Evolutionary conservation across 2,329 filamentous ascomycete genomes (phyloP).

Genomic region (Trichophyton mentagrophytes): DNA sequence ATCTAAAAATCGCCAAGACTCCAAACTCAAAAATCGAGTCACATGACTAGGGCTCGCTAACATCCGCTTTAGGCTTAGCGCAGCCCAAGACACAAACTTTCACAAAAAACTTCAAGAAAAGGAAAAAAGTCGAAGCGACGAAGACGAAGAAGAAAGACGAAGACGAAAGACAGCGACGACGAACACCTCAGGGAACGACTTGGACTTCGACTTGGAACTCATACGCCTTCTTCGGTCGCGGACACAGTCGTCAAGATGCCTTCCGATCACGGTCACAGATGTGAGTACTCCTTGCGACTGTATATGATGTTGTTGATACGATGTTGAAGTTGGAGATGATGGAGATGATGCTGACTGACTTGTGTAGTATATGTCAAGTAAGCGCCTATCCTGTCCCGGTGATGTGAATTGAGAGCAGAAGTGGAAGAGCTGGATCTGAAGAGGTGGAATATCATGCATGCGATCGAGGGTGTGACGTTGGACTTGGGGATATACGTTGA

Average conservation of each 20-base stretch:
- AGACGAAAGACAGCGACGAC: conserved; percentile 5
- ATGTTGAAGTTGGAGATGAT: too few species aligned
- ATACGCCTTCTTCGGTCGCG: background rate
- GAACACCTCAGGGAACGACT: background rate
- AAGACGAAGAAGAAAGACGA: background rate
- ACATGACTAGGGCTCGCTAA: conserved; percentile 12
- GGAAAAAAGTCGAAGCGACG: background rate
- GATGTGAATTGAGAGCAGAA: background rate
- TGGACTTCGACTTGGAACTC: background rate
- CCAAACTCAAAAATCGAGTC: background rate
- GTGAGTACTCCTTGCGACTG: conserved; percentile 43
- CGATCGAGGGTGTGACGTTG: background rate
- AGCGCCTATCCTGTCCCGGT: conserved; percentile 36
- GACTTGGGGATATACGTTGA: too few species aligned
- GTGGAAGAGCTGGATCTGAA: background rate
- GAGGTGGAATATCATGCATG: background rate
- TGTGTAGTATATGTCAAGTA: conserved; percentile 72
- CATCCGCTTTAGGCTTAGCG: conserved; percentile 9
- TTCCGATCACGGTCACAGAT: conserved; percentile 77
- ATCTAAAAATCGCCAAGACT: background rate
- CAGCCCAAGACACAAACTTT: background rate
- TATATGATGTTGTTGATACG: background rate
- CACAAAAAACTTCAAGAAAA: conserved; percentile 5
- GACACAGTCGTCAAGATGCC: conserved; percentile 55
- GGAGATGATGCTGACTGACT: background rate